These are phyloP conservation scores for Diplotaxis tenuifolia DNA, from an alignment of 345 rosid genomes.

Conservation along the genomic window DNA sequence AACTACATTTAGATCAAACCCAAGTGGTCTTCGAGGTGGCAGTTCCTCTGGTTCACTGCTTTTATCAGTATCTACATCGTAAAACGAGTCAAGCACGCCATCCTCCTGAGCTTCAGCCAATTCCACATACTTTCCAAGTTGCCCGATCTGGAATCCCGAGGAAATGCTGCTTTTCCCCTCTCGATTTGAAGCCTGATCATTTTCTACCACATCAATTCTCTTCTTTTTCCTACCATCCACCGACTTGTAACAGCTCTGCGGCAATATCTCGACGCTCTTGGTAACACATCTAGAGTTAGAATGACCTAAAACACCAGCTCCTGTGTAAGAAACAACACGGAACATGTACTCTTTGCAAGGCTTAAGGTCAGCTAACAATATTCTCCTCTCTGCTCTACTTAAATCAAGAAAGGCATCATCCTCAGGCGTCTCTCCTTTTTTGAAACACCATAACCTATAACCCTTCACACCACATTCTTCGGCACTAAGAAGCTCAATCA, in stretches of 20 bases:
- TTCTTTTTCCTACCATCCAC: constrained; percentile 40
- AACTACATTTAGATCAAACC: constrained; percentile 73
- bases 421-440: constrained; percentile 60
- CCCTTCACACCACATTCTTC: constrained; percentile 58
- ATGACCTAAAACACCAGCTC: constrained; percentile 38
- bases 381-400: constrained; percentile 69
- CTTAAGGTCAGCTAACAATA: constrained; percentile 70
- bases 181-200: constrained; percentile 40
- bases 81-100: constrained; percentile 63
- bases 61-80: constrained; percentile 58
- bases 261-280: constrained; percentile 44
- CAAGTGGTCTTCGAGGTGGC: constrained; percentile 50
- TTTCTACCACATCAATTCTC: constrained; percentile 36
- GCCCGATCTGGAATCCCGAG: constrained; percentile 66
- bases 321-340: constrained; percentile 36
- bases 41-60: constrained; percentile 48
- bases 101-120: constrained; percentile 74
- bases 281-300: constrained; percentile 37
- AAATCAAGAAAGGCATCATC: constrained; percentile 59
- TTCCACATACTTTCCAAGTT: constrained; percentile 64
- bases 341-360: constrained; percentile 79
- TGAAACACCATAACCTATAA: constrained; percentile 87
- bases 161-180: constrained; percentile 36
- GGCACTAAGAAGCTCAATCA: constrained; percentile 58
- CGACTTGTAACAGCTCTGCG: constrained; percentile 40